Base-by-base conservation (phyloP, 2,329 filamentous ascomycete species). In the Pseudogymnoascus sp. region DNA sequence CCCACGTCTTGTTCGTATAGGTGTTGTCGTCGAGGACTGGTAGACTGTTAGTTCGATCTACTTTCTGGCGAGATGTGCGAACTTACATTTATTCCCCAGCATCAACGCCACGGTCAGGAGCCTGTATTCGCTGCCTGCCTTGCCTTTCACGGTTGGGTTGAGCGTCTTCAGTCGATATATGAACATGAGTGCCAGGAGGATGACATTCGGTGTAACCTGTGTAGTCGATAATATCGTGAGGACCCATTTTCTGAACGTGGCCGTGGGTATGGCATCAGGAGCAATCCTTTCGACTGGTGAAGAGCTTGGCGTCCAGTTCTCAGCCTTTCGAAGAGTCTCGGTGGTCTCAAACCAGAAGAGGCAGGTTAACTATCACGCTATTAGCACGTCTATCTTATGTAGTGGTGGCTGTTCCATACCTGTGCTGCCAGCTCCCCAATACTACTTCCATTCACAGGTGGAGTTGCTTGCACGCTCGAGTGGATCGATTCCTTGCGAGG, bases 1-100 rank as follows among this genome's bases (percentile, higher is more conserved):
- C 95, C 95, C 95, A 99, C 0, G 95, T 99, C 80, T 97, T 97
- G 79, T 99, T 99, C 38, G 95, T 97, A 77, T 99, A 99, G 0
- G 95, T 97, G 75, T 97, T 99, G 75, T 99, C 95, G 73, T 99
- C 95, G 70, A 99, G 79, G 74, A 97, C 88, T 91, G 66, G 1
- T 46, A 53, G 36, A 64, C 42, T 65, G 67, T 76, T 69, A 71
- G 2, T 18, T 46, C 28, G 16, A 16, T 37, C 63, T 44, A 34
- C 16, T 16, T 31, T 34, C 23, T 16, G 12, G 21, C 25, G 6
- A 59, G 8, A 25, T 25, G 28, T 62, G 60, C 25, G 59, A 42
- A 79, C 85, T 72, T 75, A 90, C 88, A 99, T 79, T 99, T 99
- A 76, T 99, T 99, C 66, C 93, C 93, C 65, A 99, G 81, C 95